These are phyloP conservation scores for Mesembryanthemum crystallinum DNA, from an alignment of 148 eudicot species.

Conservation along the genomic window DNA sequence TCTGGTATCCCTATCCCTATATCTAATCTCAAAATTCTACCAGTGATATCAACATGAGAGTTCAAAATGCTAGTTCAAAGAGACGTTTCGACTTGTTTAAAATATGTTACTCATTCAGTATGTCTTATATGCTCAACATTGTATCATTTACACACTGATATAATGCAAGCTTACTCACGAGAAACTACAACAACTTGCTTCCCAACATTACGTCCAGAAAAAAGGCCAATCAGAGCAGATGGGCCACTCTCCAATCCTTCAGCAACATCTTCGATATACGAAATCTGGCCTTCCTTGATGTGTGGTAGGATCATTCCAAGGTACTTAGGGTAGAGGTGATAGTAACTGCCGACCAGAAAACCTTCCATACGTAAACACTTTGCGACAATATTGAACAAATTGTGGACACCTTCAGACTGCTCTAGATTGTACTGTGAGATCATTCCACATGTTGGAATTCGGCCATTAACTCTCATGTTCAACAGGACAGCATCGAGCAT, in stretches of 20 bases:
- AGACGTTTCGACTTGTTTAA: too few species aligned
- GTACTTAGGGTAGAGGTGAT: constrained; percentile 40
- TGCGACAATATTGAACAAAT: constrained; percentile 31
- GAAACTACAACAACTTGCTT: constrained; percentile 47
- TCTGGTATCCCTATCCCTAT: too few species aligned
- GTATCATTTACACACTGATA: too few species aligned
- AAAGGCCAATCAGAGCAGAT: constrained; percentile 48
- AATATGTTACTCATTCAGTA: constrained; percentile 49
- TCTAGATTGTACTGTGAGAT: constrained; percentile 50
- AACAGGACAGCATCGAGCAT: constrained; percentile 48
- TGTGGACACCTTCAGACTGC: constrained; percentile 41
- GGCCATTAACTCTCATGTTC: constrained; percentile 50
- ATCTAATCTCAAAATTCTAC: too few species aligned
- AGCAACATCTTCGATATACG: constrained; percentile 48
- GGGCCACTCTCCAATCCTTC: constrained; percentile 52
- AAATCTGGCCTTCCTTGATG: constrained; percentile 37
- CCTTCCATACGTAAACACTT: constrained; percentile 54
- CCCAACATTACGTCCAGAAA: constrained; percentile 47
- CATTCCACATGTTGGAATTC: constrained; percentile 52
- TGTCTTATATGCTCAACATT: background rate
- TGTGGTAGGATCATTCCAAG: constrained; percentile 39
- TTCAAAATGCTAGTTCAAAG: too few species aligned
- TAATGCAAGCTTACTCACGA: constrained; percentile 21
- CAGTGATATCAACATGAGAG: too few species aligned
- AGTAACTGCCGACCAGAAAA: constrained; percentile 32